Conservation (phyloP, 2,329 filamentous ascomycete genomes). For the Exophiala calicioides region DNA sequence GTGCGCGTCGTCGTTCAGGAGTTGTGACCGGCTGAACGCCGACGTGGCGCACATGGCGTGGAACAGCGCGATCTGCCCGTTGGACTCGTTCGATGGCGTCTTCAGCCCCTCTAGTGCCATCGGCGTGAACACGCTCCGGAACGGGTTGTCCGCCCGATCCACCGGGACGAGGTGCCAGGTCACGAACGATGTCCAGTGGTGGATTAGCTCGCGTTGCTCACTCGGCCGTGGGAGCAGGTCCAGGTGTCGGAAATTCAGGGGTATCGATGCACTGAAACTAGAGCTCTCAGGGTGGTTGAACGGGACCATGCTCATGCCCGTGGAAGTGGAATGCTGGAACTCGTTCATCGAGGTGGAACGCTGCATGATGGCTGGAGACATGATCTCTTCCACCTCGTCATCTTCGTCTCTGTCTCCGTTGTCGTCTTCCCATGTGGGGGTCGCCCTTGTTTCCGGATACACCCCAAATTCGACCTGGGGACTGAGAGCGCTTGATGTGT, state of each 20-base stretch:
- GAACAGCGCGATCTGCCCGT: conserved; percentile 35
- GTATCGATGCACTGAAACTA: not conserved
- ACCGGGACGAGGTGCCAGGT: conserved; percentile 36
- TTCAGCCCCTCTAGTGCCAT: conserved; percentile 24
- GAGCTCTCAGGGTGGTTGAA: not conserved
- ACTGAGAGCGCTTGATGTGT: too few relatives aligned
- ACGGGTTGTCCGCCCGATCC: conserved; percentile 35
- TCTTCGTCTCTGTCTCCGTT: conserved; percentile 4
- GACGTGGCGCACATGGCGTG: conserved; percentile 37
- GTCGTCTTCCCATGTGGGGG: too few relatives aligned
- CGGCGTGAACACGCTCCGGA: conserved; percentile 33
- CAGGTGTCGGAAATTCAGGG: conserved; percentile 16
- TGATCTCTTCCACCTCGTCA: conserved; percentile 13
- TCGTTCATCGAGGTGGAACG: not conserved
- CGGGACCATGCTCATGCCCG: not conserved
- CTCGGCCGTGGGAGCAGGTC: conserved; percentile 21
- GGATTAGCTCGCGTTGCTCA: conserved; percentile 31
- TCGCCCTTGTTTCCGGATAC: too few relatives aligned
- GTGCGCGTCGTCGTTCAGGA: conserved; percentile 28
- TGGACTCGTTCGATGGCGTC: conserved; percentile 26
- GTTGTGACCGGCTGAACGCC: conserved; percentile 35
- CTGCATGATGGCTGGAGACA: conserved; percentile 11
- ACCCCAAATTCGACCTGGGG: too few relatives aligned
- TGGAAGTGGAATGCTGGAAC: not conserved
- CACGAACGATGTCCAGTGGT: conserved; percentile 37